Percentiles rank a stretch among this genome's conserved stretches.
Conservation (phyloP, 2,329 filamentous ascomycete genomes). For the Clarireedia homoeocarpa region DNA sequence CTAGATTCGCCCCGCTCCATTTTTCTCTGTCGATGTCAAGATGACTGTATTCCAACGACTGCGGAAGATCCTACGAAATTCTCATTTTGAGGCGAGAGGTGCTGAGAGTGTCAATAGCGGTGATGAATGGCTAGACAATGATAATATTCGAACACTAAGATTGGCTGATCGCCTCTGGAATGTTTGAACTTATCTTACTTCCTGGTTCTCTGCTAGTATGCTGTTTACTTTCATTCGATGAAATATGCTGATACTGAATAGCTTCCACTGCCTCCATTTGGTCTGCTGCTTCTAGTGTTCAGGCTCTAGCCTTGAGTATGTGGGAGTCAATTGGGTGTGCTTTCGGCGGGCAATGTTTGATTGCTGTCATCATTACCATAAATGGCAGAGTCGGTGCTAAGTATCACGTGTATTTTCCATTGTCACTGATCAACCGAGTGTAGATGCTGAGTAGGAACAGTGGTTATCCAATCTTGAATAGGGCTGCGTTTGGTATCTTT, state of each 20-base stretch:
- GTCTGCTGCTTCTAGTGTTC: conserved; percentile 34
- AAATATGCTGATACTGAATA: conserved; percentile 1
- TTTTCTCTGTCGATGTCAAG: neutral
- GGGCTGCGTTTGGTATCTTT: conserved; percentile 37
- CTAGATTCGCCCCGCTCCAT: neutral
- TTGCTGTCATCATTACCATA: conserved; percentile 34
- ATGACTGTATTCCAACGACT: neutral
- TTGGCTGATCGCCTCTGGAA: conserved; percentile 36
- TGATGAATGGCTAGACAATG: conserved; percentile 33
- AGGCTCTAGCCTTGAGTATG: conserved; percentile 38
- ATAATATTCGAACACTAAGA: conserved; percentile 35
- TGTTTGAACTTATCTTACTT: conserved; percentile 31
- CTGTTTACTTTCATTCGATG: neutral
- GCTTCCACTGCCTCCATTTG: conserved; percentile 33
- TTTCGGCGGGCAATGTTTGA: conserved; percentile 35
- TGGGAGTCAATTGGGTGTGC: conserved; percentile 40
- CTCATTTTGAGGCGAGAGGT: conserved; percentile 13
- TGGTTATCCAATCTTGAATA: conserved; percentile 35
- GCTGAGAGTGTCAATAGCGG: conserved; percentile 23
- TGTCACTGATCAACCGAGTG: neutral
- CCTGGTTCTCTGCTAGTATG: conserved; percentile 9
- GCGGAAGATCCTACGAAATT: conserved; percentile 9
- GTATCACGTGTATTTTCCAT: conserved; percentile 32
- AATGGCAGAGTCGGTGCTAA: conserved; percentile 37
- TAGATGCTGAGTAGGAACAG: neutral